Evolutionary conservation across 768 basidiomycete genomes (phyloP).

Genomic region (Leccinum broughii): DNA sequence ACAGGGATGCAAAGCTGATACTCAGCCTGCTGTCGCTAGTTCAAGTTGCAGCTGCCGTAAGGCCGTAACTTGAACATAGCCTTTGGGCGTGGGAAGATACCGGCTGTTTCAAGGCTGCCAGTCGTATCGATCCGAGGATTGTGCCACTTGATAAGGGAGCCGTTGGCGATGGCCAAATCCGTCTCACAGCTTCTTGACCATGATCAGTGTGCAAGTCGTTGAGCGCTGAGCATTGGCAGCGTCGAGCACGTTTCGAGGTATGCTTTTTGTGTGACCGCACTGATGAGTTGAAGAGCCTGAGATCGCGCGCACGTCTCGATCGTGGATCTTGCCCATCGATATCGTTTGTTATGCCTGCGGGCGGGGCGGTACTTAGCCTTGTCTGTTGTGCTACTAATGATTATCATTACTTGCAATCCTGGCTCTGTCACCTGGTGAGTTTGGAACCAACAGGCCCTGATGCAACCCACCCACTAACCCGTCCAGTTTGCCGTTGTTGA

Average conservation of each 20-base stretch:
- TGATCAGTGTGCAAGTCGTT: constrained; percentile 15
- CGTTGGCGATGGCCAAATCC: constrained; percentile 1
- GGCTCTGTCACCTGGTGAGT: background rate
- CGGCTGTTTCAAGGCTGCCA: background rate
- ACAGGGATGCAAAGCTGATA: too few species aligned
- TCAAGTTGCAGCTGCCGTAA: background rate
- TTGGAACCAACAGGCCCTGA: background rate
- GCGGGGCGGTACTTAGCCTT: background rate
- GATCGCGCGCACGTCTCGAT: background rate
- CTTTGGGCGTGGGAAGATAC: constrained; percentile 2
- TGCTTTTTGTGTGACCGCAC: constrained; percentile 3
- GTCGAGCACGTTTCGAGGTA: constrained; percentile 16
- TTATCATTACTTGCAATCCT: background rate
- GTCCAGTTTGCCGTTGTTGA: constrained; percentile 13
- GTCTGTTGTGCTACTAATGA: background rate
- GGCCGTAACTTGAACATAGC: background rate
- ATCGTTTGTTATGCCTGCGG: background rate
- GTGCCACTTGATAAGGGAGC: constrained; percentile 22
- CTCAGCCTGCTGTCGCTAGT: too few species aligned
- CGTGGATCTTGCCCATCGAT: background rate
- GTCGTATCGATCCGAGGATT: constrained; percentile 31
- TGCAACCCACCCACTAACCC: background rate
- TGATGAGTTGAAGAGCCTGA: constrained; percentile 5
- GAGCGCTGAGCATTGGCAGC: constrained; percentile 3
- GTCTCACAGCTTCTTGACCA: constrained; percentile 18